These are phyloP conservation scores for Carex sylvatica DNA, from an alignment of 202 grass and related monocot genomes.

Conservation along the genomic window DNA sequence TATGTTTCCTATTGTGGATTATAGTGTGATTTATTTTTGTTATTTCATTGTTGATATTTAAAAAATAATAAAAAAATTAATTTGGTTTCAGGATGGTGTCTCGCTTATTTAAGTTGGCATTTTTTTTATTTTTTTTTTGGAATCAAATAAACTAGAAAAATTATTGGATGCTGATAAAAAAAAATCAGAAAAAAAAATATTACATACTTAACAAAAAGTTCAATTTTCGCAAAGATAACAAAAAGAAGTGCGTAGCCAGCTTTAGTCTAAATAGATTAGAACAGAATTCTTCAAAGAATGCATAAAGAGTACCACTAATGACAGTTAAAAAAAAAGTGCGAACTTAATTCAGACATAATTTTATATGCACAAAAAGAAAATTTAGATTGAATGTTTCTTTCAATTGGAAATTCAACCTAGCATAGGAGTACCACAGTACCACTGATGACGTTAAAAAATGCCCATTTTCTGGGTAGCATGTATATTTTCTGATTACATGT, in stretches of 20 bases:
- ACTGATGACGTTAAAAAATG: not conserved
- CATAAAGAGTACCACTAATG: too few species aligned
- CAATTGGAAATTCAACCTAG: too few species aligned
- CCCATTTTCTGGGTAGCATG: too few species aligned
- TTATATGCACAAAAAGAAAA: too few species aligned
- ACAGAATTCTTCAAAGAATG: too few species aligned
- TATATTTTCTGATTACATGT: not conserved
- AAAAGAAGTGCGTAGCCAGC: not conserved
- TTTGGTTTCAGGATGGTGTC: not conserved
- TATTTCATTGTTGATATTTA: not conserved
- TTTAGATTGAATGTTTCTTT: too few species aligned
- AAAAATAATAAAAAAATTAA: not conserved
- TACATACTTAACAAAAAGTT: not conserved
- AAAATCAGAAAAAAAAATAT: not conserved
- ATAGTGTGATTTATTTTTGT: not conserved
- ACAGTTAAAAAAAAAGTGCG: too few species aligned
- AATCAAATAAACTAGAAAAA: not conserved
- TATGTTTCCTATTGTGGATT: not conserved
- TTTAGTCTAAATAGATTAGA: not conserved
- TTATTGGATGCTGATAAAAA: not conserved
- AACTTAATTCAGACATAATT: too few species aligned
- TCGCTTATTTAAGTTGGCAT: not conserved
- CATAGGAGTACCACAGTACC: not conserved
- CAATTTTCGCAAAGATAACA: not conserved
- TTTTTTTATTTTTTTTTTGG: not conserved